A percentile compares a stretch with the other conserved stretches of the same genome.
These are phyloP conservation scores for Perkinsela sp. DNA, from an alignment of 208 protist genomes.

Conservation along the genomic window DNA sequence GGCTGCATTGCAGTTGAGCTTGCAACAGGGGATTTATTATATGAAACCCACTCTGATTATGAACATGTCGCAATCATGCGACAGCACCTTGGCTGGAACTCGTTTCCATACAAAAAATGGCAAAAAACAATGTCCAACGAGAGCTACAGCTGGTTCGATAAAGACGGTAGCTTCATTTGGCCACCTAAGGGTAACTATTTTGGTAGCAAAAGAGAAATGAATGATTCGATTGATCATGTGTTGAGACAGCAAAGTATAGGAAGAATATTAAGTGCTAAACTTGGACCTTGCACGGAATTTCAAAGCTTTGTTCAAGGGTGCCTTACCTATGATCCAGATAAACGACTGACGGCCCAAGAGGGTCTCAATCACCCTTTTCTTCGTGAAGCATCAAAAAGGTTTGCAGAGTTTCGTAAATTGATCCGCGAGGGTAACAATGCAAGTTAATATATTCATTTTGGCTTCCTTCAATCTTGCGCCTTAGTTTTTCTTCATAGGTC, in stretches of 20 bases:
- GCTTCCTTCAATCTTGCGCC: no score
- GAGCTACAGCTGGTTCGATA: not conserved
- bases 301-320: conserved; percentile 18
- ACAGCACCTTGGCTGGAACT: conserved; percentile 12
- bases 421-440: no score
- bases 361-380: conserved; percentile 31
- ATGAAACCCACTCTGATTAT: conserved; percentile 50
- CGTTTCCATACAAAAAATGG: conserved; percentile 2
- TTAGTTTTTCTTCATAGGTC: no score
- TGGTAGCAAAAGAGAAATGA: not conserved
- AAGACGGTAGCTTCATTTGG: not conserved
- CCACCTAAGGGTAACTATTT: not conserved
- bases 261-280: not conserved
- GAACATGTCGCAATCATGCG: conserved; percentile 49
- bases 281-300: conserved; percentile 9
- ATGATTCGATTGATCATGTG: not conserved
- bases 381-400: not conserved
- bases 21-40: conserved; percentile 52
- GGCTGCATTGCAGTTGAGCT: conserved; percentile 73
- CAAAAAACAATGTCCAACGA: not conserved
- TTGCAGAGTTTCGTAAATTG: no score
- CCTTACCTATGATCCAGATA: conserved; percentile 25
- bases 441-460: no score
- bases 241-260: not conserved
- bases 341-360: conserved; percentile 26